A percentile compares a stretch with the other conserved stretches of the same genome.
Conservation (phyloP, 306 rosid species). For the Benincasa hispida region DNA sequence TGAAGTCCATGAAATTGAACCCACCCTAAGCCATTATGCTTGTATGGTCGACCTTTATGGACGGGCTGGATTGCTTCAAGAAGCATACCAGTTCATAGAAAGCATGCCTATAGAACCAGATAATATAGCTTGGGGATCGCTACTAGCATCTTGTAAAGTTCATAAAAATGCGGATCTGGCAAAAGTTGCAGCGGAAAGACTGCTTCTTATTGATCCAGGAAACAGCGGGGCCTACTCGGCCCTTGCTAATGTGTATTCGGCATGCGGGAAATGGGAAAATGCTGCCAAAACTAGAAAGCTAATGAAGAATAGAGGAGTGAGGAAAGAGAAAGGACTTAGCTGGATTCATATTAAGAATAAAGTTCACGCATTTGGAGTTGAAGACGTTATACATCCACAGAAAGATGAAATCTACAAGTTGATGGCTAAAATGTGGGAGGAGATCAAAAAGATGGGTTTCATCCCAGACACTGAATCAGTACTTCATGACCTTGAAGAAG, state of each 20-base stretch:
- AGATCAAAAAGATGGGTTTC: slow-evolving; percentile 72
- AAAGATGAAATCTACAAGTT: slow-evolving; percentile 51
- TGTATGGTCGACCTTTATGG: slow-evolving; percentile 79
- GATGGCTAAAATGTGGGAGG: slow-evolving; percentile 64
- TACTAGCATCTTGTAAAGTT: slow-evolving; percentile 66
- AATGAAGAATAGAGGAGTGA: slow-evolving; percentile 77
- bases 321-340: slow-evolving; percentile 77
- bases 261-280: slow-evolving; percentile 68
- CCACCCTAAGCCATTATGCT: slow-evolving; percentile 62
- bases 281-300: slow-evolving; percentile 73
- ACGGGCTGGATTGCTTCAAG: slow-evolving; percentile 79
- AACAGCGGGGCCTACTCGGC: slow-evolving; percentile 77
- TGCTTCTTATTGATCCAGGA: slow-evolving; percentile 70
- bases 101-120: slow-evolving; percentile 72
- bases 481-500: slow-evolving; percentile 60
- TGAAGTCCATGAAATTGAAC: slow-evolving; percentile 55
- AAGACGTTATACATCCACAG: slow-evolving; percentile 57
- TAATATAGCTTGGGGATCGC: slow-evolving; percentile 73
- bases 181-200: slow-evolving; percentile 57
- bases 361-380: slow-evolving; percentile 73
- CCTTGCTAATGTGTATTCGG: slow-evolving; percentile 73
- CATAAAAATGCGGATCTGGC: slow-evolving; percentile 63
- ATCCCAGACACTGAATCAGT: slow-evolving; percentile 41
- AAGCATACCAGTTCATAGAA: slow-evolving; percentile 49
- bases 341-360: slow-evolving; percentile 63